Conservation (phyloP, 441 rosid species). For the Gossypium lobatum region DNA sequence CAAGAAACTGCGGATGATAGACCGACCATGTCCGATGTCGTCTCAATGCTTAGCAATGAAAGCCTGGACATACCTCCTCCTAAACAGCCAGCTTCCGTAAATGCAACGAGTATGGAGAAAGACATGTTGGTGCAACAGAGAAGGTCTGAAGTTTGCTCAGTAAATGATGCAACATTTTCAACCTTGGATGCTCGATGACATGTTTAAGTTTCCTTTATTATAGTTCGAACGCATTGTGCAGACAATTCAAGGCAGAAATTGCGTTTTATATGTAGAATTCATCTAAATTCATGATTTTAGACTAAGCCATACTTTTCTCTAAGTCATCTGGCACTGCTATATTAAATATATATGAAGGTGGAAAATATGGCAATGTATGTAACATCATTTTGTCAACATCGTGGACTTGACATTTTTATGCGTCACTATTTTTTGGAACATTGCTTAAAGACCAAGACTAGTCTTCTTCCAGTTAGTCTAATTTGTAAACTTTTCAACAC, state of each 20-base stretch:
- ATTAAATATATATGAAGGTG: not conserved
- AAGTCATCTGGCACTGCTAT: no score
- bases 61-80: not conserved
- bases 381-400: not conserved
- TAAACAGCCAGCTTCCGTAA: slow-evolving; percentile 7
- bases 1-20: slow-evolving; percentile 22
- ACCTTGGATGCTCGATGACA: not conserved
- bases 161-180: not conserved
- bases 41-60: slow-evolving; percentile 18
- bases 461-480: not conserved
- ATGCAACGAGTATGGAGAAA: not conserved
- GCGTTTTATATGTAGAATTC: no score
- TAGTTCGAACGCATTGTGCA: no score
- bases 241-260: no score
- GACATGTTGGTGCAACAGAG: not conserved
- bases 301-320: no score
- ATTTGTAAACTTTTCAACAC: not conserved
- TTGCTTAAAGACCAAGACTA: not conserved
- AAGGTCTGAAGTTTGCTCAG: not conserved
- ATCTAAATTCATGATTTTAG: no score
- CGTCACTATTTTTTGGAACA: not conserved
- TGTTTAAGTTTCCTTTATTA: not conserved
- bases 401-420: not conserved
- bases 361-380: not conserved
- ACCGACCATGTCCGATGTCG: slow-evolving; percentile 27